Conservation (phyloP, 805 yeast genomes). For the Alloascoidea hylecoeti region DNA sequence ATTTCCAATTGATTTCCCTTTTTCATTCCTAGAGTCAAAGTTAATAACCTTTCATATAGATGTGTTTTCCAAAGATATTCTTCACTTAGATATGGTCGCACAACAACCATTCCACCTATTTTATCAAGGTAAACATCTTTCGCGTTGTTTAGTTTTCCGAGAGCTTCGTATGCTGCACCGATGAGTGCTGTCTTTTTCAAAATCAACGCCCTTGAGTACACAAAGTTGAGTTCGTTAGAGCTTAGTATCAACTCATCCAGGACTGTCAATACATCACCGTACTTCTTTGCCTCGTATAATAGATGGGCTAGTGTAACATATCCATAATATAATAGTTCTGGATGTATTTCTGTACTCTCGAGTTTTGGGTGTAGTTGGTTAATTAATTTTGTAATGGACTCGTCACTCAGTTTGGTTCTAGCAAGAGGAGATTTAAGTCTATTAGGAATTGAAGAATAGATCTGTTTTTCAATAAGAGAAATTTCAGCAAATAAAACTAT, state of each 20-base stretch:
- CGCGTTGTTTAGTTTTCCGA: constrained; percentile 9
- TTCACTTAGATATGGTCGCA: constrained; percentile 6
- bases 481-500: neutral
- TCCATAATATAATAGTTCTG: constrained; percentile 3
- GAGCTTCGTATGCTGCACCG: constrained; percentile 11
- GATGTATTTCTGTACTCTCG: constrained; percentile 1
- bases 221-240: constrained; percentile 5
- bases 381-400: neutral
- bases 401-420: neutral
- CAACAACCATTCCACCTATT: constrained; percentile 5
- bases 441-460: constrained; percentile 1
- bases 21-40: neutral
- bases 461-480: constrained; percentile 12
- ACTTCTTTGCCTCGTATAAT: constrained; percentile 6
- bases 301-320: constrained; percentile 9
- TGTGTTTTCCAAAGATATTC: neutral
- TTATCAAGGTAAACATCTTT: constrained; percentile 7
- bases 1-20: neutral
- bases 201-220: constrained; percentile 7
- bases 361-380: constrained; percentile 1
- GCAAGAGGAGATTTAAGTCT: constrained; percentile 1
- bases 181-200: constrained; percentile 11
- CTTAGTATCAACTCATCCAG: constrained; percentile 4
- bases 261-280: constrained; percentile 6
- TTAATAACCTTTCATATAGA: neutral